A percentile compares a stretch with the other conserved stretches of the same genome.
Evolutionary conservation across 441 rosid genomes (phyloP).

Genomic region (Mallotus japonicus): DNA sequence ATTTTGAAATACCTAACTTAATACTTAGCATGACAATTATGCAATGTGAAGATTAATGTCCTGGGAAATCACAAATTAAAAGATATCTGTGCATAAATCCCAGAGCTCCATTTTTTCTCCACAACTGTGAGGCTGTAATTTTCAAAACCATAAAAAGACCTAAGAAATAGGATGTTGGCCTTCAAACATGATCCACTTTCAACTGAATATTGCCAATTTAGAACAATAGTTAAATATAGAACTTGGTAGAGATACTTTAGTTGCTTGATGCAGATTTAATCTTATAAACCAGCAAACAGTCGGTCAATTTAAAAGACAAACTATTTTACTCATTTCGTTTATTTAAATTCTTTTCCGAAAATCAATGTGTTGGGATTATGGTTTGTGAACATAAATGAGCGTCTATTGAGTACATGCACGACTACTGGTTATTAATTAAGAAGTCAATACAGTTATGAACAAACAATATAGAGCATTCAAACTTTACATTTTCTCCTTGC

Average conservation of each 20-base stretch:
- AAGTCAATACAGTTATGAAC: not conserved
- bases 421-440: not conserved
- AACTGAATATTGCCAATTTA: not conserved
- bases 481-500: not conserved
- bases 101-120: not conserved
- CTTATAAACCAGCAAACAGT: not conserved
- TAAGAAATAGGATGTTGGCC: not conserved
- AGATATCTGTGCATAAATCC: not conserved
- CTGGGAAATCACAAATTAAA: not conserved
- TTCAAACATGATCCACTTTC: not conserved
- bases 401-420: too few species aligned
- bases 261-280: not conserved
- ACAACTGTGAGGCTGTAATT: not conserved
- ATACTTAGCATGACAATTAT: not conserved
- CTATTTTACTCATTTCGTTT: not conserved
- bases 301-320: not conserved
- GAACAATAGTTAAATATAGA: not conserved
- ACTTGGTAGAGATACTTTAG: not conserved
- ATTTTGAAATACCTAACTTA: not conserved
- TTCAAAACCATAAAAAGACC: too few species aligned
- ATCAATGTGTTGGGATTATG: not conserved
- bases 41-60: not conserved
- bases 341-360: not conserved
- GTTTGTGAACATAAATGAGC: not conserved
- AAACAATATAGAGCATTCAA: too few species aligned